A percentile compares a stretch with the other conserved stretches of the same genome.
phyloP scores from a whole-genome alignment of 768 basidiomycete genomes.

The Kwoniella sp. region DNA sequence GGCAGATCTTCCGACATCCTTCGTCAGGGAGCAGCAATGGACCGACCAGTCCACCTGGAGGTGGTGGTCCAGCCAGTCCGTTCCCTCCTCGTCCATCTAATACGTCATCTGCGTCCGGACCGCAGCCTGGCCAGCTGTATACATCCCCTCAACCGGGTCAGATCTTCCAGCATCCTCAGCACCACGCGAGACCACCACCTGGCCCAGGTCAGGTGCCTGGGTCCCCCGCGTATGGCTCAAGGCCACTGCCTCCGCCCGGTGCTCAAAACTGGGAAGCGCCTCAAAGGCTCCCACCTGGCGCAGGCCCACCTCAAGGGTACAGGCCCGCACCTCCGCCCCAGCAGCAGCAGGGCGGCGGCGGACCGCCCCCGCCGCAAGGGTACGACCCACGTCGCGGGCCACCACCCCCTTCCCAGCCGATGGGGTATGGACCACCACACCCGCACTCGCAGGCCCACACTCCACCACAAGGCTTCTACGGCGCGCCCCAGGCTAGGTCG shows the following conservation, averaged over 20 bases:
- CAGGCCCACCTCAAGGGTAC: slow-evolving; percentile 14
- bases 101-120: slow-evolving; percentile 9
- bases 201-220: not conserved
- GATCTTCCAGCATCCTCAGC: slow-evolving; percentile 11
- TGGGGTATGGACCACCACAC: not conserved
- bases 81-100: slow-evolving; percentile 15
- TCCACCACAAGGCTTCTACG: slow-evolving; percentile 11
- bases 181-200: not conserved
- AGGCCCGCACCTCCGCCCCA: slow-evolving; percentile 8
- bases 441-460: too few species aligned
- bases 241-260: slow-evolving; percentile 19
- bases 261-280: slow-evolving; percentile 13
- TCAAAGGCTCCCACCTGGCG: slow-evolving; percentile 19
- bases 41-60: slow-evolving; percentile 11
- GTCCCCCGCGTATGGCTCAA: slow-evolving; percentile 2
- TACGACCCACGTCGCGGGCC: slow-evolving; percentile 10
- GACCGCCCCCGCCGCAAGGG: not conserved
- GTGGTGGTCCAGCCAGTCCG: slow-evolving; percentile 10
- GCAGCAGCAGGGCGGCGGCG: too few species aligned
- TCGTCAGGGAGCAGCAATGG: not conserved
- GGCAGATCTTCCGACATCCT: slow-evolving; percentile 48
- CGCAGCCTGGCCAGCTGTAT: slow-evolving; percentile 44
- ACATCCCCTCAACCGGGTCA: slow-evolving; percentile 19
- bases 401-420: slow-evolving; percentile 1
- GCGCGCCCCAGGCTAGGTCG: slow-evolving; percentile 6